Evolutionary conservation across 495 filamentous ascomycete genomes (phyloP), one percentile per base, ranked within the genome.

Genomic region (Neurospora sublineolata): DNA sequence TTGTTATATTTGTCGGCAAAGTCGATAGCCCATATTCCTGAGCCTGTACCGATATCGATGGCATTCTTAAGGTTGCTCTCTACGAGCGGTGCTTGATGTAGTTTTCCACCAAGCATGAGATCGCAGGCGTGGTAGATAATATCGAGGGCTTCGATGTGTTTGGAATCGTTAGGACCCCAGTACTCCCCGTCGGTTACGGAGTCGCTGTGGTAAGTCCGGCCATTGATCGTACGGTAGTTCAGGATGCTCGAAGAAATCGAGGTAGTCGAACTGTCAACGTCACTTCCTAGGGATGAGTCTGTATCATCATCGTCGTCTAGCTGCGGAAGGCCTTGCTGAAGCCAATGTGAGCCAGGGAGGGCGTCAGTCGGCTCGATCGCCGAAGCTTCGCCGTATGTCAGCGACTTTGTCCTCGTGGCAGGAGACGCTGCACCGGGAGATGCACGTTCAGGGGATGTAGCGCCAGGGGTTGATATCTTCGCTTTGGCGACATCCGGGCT

Each of bases 1-100:
- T 76, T 37, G 2, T 87, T 88, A 73, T 81, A 85, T 16, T 82
- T 73, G 69, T 89, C 87, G 16, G 85, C 88, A 72, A 88, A 86
- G 72, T 90, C 88, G 39, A 83, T 82, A 70, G 80, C 80, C 80
- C 80, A 83, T 52, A 82, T 79, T 73, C 81, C 81, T 4, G 80
- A 79, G 36, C 82, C 81, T 16, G 79, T 81, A 20, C 79, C 80
- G 3, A 82, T 76, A 38, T 83, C 80, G 12, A 83, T 44, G 3
- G 78, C 80, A 71, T 75, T 80, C 75, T 80, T 42, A 30, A 70
- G 7, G 40, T 69, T 23, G 75, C 74, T 4, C 70, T 46, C n/a
- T 23, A 46, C 44, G 23, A 83, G 70, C 4, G 79, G 79, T 14
- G 80, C 80, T n/a, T 76, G 68, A 68, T 68, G 69, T 27, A 91